Base-by-base conservation (phyloP, 1,284 basidiomycete species). In the Tilletia walkeri region DNA sequence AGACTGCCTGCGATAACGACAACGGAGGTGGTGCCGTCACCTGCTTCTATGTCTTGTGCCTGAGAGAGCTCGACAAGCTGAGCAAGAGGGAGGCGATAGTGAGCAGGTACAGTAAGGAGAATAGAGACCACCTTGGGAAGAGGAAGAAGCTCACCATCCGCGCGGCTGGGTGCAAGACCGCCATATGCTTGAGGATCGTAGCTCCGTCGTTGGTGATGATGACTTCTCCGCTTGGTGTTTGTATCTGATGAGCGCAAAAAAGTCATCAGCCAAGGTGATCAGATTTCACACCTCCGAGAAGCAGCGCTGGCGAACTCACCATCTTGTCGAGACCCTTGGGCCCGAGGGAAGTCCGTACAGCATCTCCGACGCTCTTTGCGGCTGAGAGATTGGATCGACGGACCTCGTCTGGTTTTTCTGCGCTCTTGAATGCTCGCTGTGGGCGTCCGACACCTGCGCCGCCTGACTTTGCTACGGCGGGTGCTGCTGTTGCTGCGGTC, bases 291-390 rank as follows among this genome's bases (percentile, higher is more conserved):
- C 41, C 41, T 5, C 14, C 12, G 14, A 4, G 12, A 14, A 24
- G 20, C 20, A 6, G 18, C 12, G 54, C 14, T 14, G 34, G 2
- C 14, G 34, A 14, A 68, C 72, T 67, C 48, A 75, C 94, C 95
- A 97, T 97, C 87, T 97, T 98, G 87, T 99, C 96, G 96, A 99
- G 99, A 77, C 96, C 96, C 85, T 93, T 91, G 63, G 96, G 96
- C 20, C 96, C 96, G 75, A 99, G 86, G 67, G 94, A 97, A 67
- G 96, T 99, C 81, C 96, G 88, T 48, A 99, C 94, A 67, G 94
- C 95, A 86, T 98, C 95, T 79, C 94, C 94, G 80, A 99, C 96
- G 47, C 96, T 95, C 96, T 81, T 80, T 53, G 82, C 79, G 24
- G 79, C 78, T 24, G 71, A 72, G 18, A 82, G 70, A 70, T 82